phyloP scores from a whole-genome alignment of 345 rosid genomes.

The Psidium friedrichsthalianum region DNA sequence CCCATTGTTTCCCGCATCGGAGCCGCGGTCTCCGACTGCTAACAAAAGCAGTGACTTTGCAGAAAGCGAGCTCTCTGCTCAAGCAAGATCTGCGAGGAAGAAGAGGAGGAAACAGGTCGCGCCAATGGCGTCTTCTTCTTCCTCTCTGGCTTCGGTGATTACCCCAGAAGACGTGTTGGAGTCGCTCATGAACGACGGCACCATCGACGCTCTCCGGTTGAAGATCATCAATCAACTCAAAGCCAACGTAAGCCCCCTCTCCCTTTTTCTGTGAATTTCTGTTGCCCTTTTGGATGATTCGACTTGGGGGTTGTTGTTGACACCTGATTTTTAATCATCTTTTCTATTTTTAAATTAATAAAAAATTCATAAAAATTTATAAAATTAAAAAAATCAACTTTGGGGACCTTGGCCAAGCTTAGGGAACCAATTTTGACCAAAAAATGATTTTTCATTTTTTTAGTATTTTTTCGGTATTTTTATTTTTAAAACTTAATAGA shows the following conservation, averaged over 20 bases:
- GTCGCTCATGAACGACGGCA: conserved; percentile 82
- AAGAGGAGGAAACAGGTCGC: not conserved
- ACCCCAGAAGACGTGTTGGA: conserved; percentile 79
- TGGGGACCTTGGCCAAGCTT: too few species aligned
- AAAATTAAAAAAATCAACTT: too few species aligned
- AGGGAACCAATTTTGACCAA: too few species aligned
- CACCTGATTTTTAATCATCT: too few species aligned
- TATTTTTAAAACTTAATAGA: too few species aligned
- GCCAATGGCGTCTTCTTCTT: conserved; percentile 37
- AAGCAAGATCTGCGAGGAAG: not conserved
- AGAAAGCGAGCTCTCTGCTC: not conserved
- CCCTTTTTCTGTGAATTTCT: not conserved
- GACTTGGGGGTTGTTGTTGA: too few species aligned
- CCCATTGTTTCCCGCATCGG: not conserved
- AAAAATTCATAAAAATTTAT: too few species aligned
- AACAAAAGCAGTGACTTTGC: not conserved
- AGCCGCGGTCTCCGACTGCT: not conserved
- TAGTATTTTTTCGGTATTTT: too few species aligned
- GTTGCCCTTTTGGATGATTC: not conserved
- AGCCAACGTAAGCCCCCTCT: conserved; percentile 51
- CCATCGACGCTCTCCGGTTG: conserved; percentile 70
- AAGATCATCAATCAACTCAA: conserved; percentile 85
- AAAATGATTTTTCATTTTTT: too few species aligned
- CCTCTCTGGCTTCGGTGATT: conserved; percentile 27
- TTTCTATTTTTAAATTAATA: too few species aligned